Base-by-base conservation (phyloP, 306 rosid genomes). In the Acmispon strigosus region DNA sequence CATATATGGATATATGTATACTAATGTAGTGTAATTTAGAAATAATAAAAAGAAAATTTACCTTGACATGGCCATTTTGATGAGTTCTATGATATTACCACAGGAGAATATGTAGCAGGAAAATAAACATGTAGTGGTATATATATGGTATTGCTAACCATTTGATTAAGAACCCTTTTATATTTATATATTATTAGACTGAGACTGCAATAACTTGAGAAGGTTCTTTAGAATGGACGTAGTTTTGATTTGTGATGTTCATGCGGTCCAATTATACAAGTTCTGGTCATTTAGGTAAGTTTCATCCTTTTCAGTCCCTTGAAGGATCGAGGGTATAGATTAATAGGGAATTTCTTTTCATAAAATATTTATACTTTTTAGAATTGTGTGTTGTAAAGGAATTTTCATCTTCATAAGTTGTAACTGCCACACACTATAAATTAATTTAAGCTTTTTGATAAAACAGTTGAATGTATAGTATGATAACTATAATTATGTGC, bases 11-110 rank as follows among this genome's bases (percentile, higher is more conserved):
- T 2, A 4, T 1, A 22, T 27, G 32, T 27, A 4, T 32, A 27
- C 34, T 32, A 4, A 5, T 32, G 37, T 15, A 56, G 1, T 41
- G 51, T 27, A 37, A 14, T 34, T 57, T 66, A 36, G 32, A 19
- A 59, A 60, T 50, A 59, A 61, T 8, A 32, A 19, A 32, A 43
- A 36, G 59, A 58, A 62, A 2, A 13, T 52, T 61, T 77, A 77
- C 81, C 81, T 77, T 77, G 76, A 77, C 81, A 77, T 69, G 39
- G 72, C 37, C 53, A 65, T 77, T 53, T n/a, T 15, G 34, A 32
- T 32, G 37, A 16, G 5, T 50, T 69, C 58, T 15, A 24, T 1
- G 1, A 9, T 15, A 15, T 18, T 32, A 13, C 10, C 18, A 39
- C 27, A 13, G 41, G 36, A 68, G 13, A 32, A 56, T 24, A 41